Evolutionary conservation across 2,329 filamentous ascomycete species (phyloP), one percentile per base, ranked within the genome.

Genomic region (Penicillium thymicola): DNA sequence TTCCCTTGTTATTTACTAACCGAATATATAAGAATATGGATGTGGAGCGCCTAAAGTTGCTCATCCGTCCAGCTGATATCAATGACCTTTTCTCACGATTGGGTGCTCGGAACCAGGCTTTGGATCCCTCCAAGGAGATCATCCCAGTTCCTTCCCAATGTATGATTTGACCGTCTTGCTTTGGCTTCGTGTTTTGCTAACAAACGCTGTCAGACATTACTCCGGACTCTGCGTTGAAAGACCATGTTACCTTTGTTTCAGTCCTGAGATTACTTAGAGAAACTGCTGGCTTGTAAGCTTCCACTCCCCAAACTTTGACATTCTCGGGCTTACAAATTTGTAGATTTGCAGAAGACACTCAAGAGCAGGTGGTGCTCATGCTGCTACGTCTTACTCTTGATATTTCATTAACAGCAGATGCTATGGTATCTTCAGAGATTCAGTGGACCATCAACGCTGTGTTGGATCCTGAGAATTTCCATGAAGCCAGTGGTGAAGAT

Each of bases 61-160:
- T 68, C 62, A 74, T 66, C 61, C 86, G 51, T 64, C 66, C 68
- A 10, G 51, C 65, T 28, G 67, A 73, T 47, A 68, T 82, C 11
- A 66, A 83, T 49, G 68, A 75, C 6, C 72, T 90, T 11, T 88
- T 92, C 59, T 71, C 72, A 49, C 74, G 74, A 16, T 68, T 91
- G 6, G 87, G 87, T 3, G 85, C 84, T 40, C 72, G 54, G 1
- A 75, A 76, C 2, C 74, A 78, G 34, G 78, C 81, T 38, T 72
- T 82, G 16, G 72, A 70, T 43, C 32, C 69, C 30, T 64, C 68
- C 27, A 59, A 70, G 7, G 40, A 59, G 18, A 59, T 75, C 40
- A 34, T 64, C 6, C 69, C 73, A 41, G 65, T 70, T 18, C 18
- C 61, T 16, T 51, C 55, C 27, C 59, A 63, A 47, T 55, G 71